Base-by-base conservation (phyloP, 1,284 basidiomycete species). In the Entoloma clypeatum region DNA sequence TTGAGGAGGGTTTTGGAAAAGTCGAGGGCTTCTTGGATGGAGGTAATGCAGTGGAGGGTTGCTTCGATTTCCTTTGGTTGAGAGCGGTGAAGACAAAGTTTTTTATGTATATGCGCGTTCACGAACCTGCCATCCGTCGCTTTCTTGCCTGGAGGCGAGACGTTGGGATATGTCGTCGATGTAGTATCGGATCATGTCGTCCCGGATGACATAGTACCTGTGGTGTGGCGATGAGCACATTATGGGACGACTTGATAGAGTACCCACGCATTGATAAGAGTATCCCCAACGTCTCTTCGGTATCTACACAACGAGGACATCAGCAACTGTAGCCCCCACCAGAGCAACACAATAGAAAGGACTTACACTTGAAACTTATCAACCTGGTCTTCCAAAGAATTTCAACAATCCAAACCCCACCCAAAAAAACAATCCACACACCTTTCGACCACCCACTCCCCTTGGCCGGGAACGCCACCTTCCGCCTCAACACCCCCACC, bases 201-300 rank as follows among this genome's bases (percentile, higher is more conserved):
- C 77, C 17, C 89, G 78, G 3, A 94, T 71, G 18, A 94, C 76
- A 56, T 94, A 94, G 56, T 87, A 93, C n/a, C 89, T 92, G 31
- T 17, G 49, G 9, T 23, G 13, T 19, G n/a, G 17, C 17, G 5
- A 23, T 13, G 3, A 27, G 10, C 42, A 45, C 26, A 43, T 35
- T 18, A 37, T 34, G 6, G 21, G 46, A 34, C 48, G 44, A n/a
- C 4, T 13, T 5, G 7, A 14, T 13, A 48, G 26, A 8, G 29
- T 26, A 45, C 86, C 51, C 60, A 92, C 81, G 90, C 89, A 54
- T 92, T 91, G 45, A 94, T 86, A 19, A 95, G 73, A 1, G 90
- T 90, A 62, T 95, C 92, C 0, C 91, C 92, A 6, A 92, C 83
- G 52, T 94, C 91, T 49, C 90, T 68, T 53, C 92, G 77, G 67